Evolutionary conservation across 192 early-diverging fungal genomes (phyloP), one percentile per base, ranked within the genome.

Genomic region (Coemansia sp.): DNA sequence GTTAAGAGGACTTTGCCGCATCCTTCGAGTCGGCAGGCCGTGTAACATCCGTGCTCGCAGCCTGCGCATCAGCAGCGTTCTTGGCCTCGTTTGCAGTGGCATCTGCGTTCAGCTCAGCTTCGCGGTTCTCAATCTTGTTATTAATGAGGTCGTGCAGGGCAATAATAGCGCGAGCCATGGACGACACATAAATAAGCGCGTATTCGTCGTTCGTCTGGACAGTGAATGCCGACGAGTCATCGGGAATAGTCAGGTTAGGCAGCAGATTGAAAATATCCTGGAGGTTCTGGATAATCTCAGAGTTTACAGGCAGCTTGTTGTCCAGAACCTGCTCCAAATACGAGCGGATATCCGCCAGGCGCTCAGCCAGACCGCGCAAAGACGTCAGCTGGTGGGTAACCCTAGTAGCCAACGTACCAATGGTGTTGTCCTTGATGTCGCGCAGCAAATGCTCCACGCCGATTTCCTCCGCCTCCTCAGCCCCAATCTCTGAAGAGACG

Each of bases 391-490:
- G 96, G 69, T 94, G 88, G 5, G 88, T 90, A 59, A 99, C 88
- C 23, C 94, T 90, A n/a, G 92, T 96, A 0, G 95, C 95, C 38
- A 99, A 82, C 18, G 94, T 94, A 2, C 97, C 96, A 26, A 93
- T 90, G n/a, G 93, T 87, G 59, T 89, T 96, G 78, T 99, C 97
- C 77, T 98, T 99, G 74, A 99, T 96, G 71, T 99, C 97, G 62
- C 97, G 89, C 59, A 99, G 84, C 71, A 99, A 83, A 65, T 99
- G 97, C 73, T 99, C 97, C 1, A 99, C 97, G 35, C 97, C 97
- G 76, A 99, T 98, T 73, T 99, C 97, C 84, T 99, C 97, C n/a
- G 96, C 93, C 80, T 99, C 97, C 75, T 99, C 97, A 5, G 97
- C 97, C 38, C 95, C 96, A 64, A 99, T 96, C 53, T 91, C 87